Percentiles rank a stretch among this genome's conserved stretches.
These are phyloP conservation scores for Elaphomyces granulatus DNA, from an alignment of 495 filamentous ascomycete species.

Conservation along the genomic window DNA sequence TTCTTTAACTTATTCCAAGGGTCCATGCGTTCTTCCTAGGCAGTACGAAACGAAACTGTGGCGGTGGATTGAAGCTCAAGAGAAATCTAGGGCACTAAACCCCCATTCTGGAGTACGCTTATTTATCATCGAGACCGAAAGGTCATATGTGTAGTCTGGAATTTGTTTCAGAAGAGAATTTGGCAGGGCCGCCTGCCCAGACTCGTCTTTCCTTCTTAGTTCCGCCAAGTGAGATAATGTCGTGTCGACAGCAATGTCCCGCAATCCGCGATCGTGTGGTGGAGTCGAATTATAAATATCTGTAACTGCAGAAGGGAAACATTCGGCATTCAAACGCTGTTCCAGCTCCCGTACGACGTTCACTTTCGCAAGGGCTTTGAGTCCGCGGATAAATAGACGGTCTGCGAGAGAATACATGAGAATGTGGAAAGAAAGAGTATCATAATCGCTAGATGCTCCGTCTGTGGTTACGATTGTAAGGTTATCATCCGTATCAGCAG, in stretches of 20 bases:
- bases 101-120: neutral
- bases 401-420: constrained; percentile 13
- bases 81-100: too few relatives aligned
- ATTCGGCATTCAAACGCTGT: constrained; percentile 5
- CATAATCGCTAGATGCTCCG: neutral
- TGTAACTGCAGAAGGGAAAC: constrained; percentile 16
- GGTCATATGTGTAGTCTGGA: constrained; percentile 8
- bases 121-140: constrained; percentile 5
- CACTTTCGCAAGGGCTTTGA: constrained; percentile 7
- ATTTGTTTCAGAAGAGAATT: constrained; percentile 4
- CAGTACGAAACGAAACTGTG: too few relatives aligned
- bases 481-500: neutral
- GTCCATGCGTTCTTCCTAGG: too few relatives aligned
- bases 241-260: constrained; percentile 17
- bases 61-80: too few relatives aligned
- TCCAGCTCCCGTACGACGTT: constrained; percentile 5
- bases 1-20: too few relatives aligned
- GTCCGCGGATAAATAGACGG: constrained; percentile 7
- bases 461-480: too few relatives aligned
- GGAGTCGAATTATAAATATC: constrained; percentile 23
- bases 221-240: constrained; percentile 7
- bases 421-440: constrained; percentile 5
- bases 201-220: constrained; percentile 1
- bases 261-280: constrained; percentile 16
- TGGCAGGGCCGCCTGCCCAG: neutral